Base-by-base conservation (phyloP, 23 red algal genomes). In the Pyropia haitanensis region DNA sequence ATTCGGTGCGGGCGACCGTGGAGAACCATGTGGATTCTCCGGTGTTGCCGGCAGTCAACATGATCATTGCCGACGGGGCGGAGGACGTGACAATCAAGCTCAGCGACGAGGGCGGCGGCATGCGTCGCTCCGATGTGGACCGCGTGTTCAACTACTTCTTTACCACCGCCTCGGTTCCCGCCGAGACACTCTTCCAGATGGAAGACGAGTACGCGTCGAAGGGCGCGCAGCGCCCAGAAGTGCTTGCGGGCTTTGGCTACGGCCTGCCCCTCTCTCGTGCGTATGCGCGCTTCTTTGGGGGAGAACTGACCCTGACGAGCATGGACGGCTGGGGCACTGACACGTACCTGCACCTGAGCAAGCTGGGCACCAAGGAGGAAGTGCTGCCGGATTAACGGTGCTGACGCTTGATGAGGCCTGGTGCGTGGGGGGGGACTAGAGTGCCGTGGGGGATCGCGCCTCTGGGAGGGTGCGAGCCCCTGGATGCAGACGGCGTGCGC, bases 51-150 rank as follows among this genome's bases (percentile, higher is more conserved):
- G 85, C 93, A 6, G 85, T 97, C 13, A 60, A 83, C 48, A 52
- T 89, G 29, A 91, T 97, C 62, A 88, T 97, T 32, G 93, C 93
- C 18, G 93, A 97, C 60, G 93, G 93, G 5, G 29, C 63, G 56
- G 93, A 97, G 72, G 93, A 97, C 49, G 85, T 97, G 9, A 97
- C 85, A n/a, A 69, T 97, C n/a, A 97, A 97, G 80, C 90, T 97
- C 26, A 68, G 62, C 53, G 93, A 97, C 44, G 93, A 97, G 72
- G 93, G 93, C 4, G 93, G 93, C 19, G 93, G 93, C 18, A 90
- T 97, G 46, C 80, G 78, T 2, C 85, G 93, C 24, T 97, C 93
- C 13, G 85, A 80, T 15, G 70, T 97, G 73, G 69, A 83, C 16
- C 49, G 76, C 23, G 81, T 97, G 21, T 97, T 86, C 85, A 87